These are phyloP conservation scores for Aphanomyces invadans DNA, from an alignment of 352 stramenopile genomes.

Conservation along the genomic window DNA sequence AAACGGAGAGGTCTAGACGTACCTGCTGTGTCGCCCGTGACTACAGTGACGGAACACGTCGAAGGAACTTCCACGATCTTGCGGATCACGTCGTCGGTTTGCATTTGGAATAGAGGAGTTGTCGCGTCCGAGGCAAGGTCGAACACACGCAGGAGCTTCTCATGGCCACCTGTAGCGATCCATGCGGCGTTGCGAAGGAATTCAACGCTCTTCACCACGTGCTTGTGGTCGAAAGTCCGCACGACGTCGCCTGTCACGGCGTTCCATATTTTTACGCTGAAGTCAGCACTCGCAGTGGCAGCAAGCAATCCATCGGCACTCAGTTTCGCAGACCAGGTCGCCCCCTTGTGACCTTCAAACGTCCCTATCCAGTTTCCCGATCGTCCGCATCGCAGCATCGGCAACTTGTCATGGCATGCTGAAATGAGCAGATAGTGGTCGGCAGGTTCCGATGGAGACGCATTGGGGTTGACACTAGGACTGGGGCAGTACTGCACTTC, in stretches of 20 bases:
- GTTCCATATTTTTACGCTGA: slow-evolving; percentile 95
- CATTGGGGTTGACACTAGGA: slow-evolving; percentile 30
- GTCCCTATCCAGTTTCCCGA: slow-evolving; percentile 95
- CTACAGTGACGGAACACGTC: slow-evolving; percentile 28
- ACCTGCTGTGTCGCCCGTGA: slow-evolving; percentile 68
- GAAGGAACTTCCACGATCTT: slow-evolving; percentile 63
- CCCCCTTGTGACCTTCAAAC: slow-evolving; percentile 95
- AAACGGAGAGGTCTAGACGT: slow-evolving; percentile 23
- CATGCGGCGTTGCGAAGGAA: slow-evolving; percentile 83
- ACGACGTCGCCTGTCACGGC: slow-evolving; percentile 91
- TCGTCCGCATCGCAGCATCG: slow-evolving; percentile 75
- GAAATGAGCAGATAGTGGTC: slow-evolving; percentile 64
- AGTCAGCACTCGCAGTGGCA: slow-evolving; percentile 91
- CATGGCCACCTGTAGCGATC: slow-evolving; percentile 91
- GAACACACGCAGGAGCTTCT: slow-evolving; percentile 92
- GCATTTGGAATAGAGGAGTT: slow-evolving; percentile 42
- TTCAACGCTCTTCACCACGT: slow-evolving; percentile 95
- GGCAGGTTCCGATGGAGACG: background rate
- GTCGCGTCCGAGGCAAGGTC: slow-evolving; percentile 51
- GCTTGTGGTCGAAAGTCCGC: slow-evolving; percentile 91
- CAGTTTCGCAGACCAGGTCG: slow-evolving; percentile 87
- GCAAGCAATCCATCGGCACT: slow-evolving; percentile 75
- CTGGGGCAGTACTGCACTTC: slow-evolving; percentile 64
- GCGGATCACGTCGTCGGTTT: slow-evolving; percentile 59
- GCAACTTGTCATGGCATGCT: slow-evolving; percentile 81